Evolutionary conservation across 139 green algal genomes (phyloP), one percentile per base, ranked within the genome.

Genomic region (Chlamydomonas urium): DNA sequence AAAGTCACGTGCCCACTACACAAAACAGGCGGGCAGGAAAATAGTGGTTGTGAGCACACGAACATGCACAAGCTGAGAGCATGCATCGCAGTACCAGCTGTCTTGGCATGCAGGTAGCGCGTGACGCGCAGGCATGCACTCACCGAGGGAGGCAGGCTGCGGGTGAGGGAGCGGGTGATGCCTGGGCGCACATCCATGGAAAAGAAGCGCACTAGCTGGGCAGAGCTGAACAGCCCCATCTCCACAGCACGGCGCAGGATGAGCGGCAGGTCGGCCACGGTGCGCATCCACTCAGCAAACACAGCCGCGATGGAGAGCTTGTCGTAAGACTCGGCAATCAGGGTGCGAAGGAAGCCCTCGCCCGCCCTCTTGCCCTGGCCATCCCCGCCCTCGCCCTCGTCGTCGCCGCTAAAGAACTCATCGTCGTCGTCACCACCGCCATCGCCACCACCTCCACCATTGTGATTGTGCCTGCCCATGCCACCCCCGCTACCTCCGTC

Each of bases 211-310:
- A 94, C 86, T 1, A 99, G 80, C 78, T 97, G 91, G 0, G 91
- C 89, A 1, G 85, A 93, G 75, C 84, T 94, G 75, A 98, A 93
- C 45, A 99, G 78, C 23, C 92, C 94, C 92, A 99, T 95, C 72
- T 95, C 80, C 21, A 97, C 89, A 2, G 92, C 88, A 42, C 92
- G 91, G 6, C 92, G 81, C 21, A 99, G 77, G 60, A 96, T 95
- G 47, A 82, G 56, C 2, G 95, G 95, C 69, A 99, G 79, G 69
- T 93, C 86, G 3, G 74, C 77, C 5, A 98, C 73, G 17, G 93
- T 96, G 8, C 88, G 84, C 79, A 89, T 96, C 91, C 91, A 99
- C 57, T 84, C 79, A 0, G 74, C 69, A n/a, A 84, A 79, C 33
- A 99, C 92, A 2, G 89, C 90, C 0, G 89, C 72, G 34, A 99